Evolutionary conservation across 129 eudicot genomes (phyloP).

Genomic region (Tanacetum coccineum): DNA sequence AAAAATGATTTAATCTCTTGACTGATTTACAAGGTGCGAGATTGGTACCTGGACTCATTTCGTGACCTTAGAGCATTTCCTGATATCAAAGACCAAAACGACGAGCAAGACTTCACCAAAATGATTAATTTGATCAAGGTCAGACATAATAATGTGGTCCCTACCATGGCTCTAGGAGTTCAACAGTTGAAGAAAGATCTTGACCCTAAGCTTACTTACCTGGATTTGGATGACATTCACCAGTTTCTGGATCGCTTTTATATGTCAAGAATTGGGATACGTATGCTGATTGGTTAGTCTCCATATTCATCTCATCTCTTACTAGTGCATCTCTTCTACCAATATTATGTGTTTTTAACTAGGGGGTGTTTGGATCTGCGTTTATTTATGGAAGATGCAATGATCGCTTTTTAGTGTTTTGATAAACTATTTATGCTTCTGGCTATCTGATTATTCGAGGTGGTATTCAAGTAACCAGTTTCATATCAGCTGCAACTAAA

Average conservation of each 20-base stretch:
- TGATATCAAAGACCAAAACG: slow-evolving; percentile 65
- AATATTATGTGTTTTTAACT: not conserved
- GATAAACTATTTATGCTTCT: too few species aligned
- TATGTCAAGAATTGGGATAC: slow-evolving; percentile 94
- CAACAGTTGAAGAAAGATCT: slow-evolving; percentile 85
- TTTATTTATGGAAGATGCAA: too few species aligned
- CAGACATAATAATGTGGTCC: slow-evolving; percentile 96
- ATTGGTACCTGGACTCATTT: slow-evolving; percentile 96
- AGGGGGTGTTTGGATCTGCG: too few species aligned
- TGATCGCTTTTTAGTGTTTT: too few species aligned
- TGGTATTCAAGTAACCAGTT: too few species aligned
- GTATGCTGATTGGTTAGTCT: slow-evolving; percentile 91
- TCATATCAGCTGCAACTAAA: too few species aligned
- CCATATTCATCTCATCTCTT: slow-evolving; percentile 5
- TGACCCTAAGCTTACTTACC: slow-evolving; percentile 51
- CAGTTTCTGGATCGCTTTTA: slow-evolving; percentile 96
- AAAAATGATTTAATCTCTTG: slow-evolving; percentile 18
- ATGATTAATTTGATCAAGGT: slow-evolving; percentile 91
- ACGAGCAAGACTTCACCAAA: slow-evolving; percentile 74
- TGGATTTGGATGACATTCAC: slow-evolving; percentile 74
- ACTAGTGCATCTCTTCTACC: not conserved
- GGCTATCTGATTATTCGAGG: too few species aligned
- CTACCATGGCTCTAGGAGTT: slow-evolving; percentile 93
- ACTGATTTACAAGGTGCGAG: slow-evolving; percentile 60
- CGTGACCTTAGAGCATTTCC: slow-evolving; percentile 88